These are phyloP conservation scores for Venturia nashicola DNA, from an alignment of 2,329 filamentous ascomycete species.

Conservation along the genomic window DNA sequence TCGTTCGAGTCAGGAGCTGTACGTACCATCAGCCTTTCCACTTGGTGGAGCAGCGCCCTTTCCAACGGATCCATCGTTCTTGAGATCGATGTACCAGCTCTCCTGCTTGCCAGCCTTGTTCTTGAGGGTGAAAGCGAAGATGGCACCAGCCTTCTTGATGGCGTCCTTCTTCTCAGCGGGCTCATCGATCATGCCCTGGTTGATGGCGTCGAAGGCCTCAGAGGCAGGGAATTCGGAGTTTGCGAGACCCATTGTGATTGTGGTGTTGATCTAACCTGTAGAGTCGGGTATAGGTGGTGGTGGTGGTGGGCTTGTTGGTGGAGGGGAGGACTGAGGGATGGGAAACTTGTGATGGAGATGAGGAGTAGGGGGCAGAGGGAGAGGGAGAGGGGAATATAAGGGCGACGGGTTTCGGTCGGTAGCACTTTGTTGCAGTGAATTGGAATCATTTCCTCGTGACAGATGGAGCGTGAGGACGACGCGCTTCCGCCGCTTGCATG, in stretches of 20 bases:
- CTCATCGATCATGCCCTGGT: constrained; percentile 53
- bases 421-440: not conserved
- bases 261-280: not conserved
- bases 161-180: constrained; percentile 72
- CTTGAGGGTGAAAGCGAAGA: constrained; percentile 89
- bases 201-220: constrained; percentile 80
- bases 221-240: constrained; percentile 68
- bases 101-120: constrained; percentile 69
- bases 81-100: constrained; percentile 92
- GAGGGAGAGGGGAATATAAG: not conserved
- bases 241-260: constrained; percentile 9
- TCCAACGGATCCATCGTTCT: constrained; percentile 72
- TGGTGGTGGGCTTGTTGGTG: not conserved
- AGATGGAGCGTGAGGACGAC: not conserved
- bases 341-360: not conserved
- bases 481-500: not conserved
- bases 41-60: constrained; percentile 57
- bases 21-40: constrained; percentile 70
- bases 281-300: not conserved
- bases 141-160: constrained; percentile 73
- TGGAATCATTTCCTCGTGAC: not conserved
- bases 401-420: not conserved
- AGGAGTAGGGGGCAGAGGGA: not conserved
- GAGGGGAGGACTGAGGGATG: not conserved
- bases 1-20: too few species aligned